These are phyloP conservation scores for Neurospora sublineolata DNA, from an alignment of 495 filamentous ascomycete species.

Conservation along the genomic window DNA sequence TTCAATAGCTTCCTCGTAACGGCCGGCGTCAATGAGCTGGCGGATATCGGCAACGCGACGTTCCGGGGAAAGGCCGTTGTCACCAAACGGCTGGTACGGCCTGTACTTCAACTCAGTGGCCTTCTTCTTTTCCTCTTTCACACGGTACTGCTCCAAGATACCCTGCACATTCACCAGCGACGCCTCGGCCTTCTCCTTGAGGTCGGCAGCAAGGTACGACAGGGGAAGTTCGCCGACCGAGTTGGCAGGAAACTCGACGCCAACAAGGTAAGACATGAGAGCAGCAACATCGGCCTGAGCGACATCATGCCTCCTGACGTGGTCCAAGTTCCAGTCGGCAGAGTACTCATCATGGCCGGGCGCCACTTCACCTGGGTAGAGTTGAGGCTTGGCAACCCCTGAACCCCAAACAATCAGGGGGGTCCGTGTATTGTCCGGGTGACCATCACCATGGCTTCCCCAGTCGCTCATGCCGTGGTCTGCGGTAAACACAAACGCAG, in stretches of 20 bases:
- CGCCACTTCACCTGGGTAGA: conserved; percentile 39
- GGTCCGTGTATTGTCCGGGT: conserved; percentile 94
- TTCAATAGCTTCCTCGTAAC: conserved; percentile 62
- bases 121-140: conserved; percentile 85
- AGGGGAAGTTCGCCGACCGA: conserved; percentile 91
- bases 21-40: conserved; percentile 50
- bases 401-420: conserved; percentile 92
- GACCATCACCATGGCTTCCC: conserved; percentile 94
- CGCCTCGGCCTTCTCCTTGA: conserved; percentile 71
- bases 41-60: conserved; percentile 57
- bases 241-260: conserved; percentile 86
- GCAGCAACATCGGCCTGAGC: conserved; percentile 91
- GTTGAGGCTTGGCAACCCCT: conserved; percentile 67
- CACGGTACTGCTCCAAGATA: conserved; percentile 93
- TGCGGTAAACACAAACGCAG: conserved; percentile 92
- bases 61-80: conserved; percentile 51
- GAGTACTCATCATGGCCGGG: conserved; percentile 91
- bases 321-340: conserved; percentile 71
- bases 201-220: conserved; percentile 59
- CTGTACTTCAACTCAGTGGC: conserved; percentile 61
- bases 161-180: conserved; percentile 73
- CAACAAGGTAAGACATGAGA: conserved; percentile 91
- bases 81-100: conserved; percentile 53
- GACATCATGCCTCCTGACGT: conserved; percentile 79
- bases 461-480: conserved; percentile 99